Conservation (phyloP, 257 asterid genomes). For the Solanum corneliomulleri region DNA sequence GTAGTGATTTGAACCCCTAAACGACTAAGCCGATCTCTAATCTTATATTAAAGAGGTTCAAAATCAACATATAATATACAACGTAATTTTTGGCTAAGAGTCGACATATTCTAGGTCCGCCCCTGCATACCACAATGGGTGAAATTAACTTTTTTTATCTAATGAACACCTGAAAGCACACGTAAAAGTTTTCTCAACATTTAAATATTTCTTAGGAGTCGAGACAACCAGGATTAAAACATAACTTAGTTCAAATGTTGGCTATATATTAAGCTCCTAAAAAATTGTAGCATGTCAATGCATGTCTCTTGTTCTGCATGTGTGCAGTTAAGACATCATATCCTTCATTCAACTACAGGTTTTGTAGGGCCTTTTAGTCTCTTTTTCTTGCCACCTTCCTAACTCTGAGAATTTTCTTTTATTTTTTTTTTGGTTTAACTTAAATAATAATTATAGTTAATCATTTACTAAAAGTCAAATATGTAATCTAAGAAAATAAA, state of each 20-base stretch:
- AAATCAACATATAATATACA: no score
- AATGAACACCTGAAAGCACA: not conserved
- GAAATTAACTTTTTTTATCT: not conserved
- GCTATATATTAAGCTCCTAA: not conserved
- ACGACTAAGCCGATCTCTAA: no score
- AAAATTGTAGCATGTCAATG: not conserved
- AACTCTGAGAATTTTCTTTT: slow-evolving; percentile 9
- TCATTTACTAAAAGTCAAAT: not conserved
- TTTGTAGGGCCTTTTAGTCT: slow-evolving; percentile 28
- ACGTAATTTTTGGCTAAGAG: no score
- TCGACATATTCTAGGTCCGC: no score
- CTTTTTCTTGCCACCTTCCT: slow-evolving; percentile 51
- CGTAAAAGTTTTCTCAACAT: not conserved
- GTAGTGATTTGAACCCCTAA: no score
- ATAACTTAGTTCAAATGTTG: not conserved
- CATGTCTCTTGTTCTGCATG: slow-evolving; percentile 8
- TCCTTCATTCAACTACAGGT: slow-evolving; percentile 28
- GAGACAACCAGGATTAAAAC: not conserved
- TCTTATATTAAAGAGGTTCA: no score
- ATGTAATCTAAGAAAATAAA: not conserved
- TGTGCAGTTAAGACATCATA: slow-evolving; percentile 37
- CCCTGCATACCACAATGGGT: no score
- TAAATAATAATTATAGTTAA: not conserved
- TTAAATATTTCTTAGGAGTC: not conserved
- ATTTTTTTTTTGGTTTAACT: not conserved